A percentile compares a stretch with the other conserved stretches of the same genome.
Conservation (phyloP, 352 stramenopile genomes). For the Phytopythium ostracodes region DNA sequence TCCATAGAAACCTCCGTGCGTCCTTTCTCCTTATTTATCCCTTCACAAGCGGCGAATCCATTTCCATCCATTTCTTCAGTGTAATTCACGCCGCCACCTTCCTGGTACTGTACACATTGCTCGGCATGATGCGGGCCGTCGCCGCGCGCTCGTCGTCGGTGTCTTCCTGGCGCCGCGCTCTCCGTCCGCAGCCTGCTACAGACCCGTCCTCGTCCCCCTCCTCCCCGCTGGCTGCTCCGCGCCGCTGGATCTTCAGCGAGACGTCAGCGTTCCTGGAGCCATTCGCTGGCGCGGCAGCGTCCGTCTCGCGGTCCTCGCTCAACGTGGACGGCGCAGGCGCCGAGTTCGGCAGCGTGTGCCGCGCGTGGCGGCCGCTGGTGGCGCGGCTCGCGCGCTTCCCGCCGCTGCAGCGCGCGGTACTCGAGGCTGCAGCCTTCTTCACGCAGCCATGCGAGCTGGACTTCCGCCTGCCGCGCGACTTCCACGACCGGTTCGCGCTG, state of each 20-base stretch:
- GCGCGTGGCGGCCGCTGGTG: slow-evolving; percentile 48
- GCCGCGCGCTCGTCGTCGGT: background rate
- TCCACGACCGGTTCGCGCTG: slow-evolving; percentile 46
- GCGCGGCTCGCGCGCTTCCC: slow-evolving; percentile 35
- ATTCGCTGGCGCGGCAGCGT: background rate
- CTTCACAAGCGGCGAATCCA: no score
- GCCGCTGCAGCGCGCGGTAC: slow-evolving; percentile 37
- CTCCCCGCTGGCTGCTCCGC: background rate
- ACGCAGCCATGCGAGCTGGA: slow-evolving; percentile 58
- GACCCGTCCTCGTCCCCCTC: background rate
- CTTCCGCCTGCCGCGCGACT: slow-evolving; percentile 55
- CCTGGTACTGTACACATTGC: no score
- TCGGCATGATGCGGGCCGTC: background rate
- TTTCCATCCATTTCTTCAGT: background rate
- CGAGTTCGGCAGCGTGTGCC: slow-evolving; percentile 53
- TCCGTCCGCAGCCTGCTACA: background rate
- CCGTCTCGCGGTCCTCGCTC: slow-evolving; percentile 4
- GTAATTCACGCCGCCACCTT: no score
- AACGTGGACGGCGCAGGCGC: background rate
- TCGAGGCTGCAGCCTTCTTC: slow-evolving; percentile 62
- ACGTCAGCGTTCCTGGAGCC: background rate
- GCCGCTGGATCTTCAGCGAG: slow-evolving; percentile 3
- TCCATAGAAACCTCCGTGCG: background rate
- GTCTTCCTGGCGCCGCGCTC: background rate
- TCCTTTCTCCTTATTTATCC: no score